A percentile compares a stretch with the other conserved stretches of the same genome.
Conservation (phyloP, 2,329 filamentous ascomycete species). For the Rhytidhysteron rufulum region DNA sequence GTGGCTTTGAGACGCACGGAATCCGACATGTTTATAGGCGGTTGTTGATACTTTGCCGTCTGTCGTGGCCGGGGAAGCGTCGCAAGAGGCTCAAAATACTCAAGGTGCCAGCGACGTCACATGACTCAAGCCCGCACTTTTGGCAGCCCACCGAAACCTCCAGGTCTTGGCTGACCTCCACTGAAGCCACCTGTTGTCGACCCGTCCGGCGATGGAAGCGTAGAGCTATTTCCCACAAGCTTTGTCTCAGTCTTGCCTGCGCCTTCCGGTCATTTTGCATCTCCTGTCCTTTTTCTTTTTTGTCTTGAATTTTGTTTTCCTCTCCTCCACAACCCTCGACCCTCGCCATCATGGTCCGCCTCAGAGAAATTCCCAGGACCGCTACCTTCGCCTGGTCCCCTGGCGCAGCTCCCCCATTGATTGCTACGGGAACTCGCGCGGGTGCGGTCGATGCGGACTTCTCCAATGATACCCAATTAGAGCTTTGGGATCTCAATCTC, state of each 20-base stretch:
- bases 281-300: conserved; percentile 18
- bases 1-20: conserved; percentile 82
- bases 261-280: conserved; percentile 1
- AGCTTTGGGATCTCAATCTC: conserved; percentile 90
- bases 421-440: conserved; percentile 91
- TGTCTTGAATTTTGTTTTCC: conserved; percentile 11
- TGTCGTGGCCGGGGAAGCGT: no score
- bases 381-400: conserved; percentile 97
- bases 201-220: no score
- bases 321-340: conserved; percentile 8
- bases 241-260: conserved; percentile 8
- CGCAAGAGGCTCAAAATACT: no score
- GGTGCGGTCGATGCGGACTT: conserved; percentile 96
- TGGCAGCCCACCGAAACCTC: no score
- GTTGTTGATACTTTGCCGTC: no score
- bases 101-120: no score
- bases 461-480: conserved; percentile 92
- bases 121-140: no score
- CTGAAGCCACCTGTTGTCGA: conserved; percentile 5
- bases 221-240: neutral
- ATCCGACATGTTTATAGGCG: no score
- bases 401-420: conserved; percentile 69
- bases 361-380: conserved; percentile 94
- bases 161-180: no score
- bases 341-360: conserved; percentile 72